Percentiles rank a stretch among this genome's conserved stretches.
phyloP scores from a whole-genome alignment of 1,139 yeast species.

The Saccharomyces hybrid region DNA sequence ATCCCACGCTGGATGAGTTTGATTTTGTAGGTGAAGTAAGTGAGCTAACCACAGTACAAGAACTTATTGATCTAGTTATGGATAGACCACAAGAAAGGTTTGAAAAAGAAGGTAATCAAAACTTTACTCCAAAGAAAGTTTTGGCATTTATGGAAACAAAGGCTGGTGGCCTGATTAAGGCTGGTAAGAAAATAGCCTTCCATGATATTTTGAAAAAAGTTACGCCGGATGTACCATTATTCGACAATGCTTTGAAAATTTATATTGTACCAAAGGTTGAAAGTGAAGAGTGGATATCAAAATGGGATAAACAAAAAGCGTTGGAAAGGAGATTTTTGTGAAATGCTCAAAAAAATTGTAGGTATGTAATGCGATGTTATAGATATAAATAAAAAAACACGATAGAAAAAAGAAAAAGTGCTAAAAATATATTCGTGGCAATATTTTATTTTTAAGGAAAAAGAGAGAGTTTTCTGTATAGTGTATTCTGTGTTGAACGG shows the following conservation, averaged over 20 bases:
- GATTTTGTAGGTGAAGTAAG: constrained; percentile 72
- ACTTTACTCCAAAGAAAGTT: constrained; percentile 52
- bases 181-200: constrained; percentile 69
- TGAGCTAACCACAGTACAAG: constrained; percentile 57
- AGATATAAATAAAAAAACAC: constrained; percentile 2
- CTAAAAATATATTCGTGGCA: not conserved
- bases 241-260: constrained; percentile 66
- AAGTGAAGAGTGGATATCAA: constrained; percentile 54
- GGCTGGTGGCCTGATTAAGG: constrained; percentile 76
- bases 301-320: constrained; percentile 62
- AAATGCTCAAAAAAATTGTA: constrained; percentile 1
- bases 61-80: constrained; percentile 48
- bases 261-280: constrained; percentile 74
- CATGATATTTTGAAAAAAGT: constrained; percentile 57
- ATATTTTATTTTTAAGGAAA: too few species aligned
- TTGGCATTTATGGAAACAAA: constrained; percentile 77
- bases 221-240: constrained; percentile 63
- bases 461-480: not conserved
- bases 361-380: constrained; percentile 1
- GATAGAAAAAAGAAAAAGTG: not conserved
- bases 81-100: constrained; percentile 70
- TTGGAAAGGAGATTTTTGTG: constrained; percentile 39
- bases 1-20: constrained; percentile 79
- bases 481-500: not conserved
- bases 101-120: constrained; percentile 50